Evolutionary conservation across 257 asterid species (phyloP).

Genomic region (Scutellaria galericulata): DNA sequence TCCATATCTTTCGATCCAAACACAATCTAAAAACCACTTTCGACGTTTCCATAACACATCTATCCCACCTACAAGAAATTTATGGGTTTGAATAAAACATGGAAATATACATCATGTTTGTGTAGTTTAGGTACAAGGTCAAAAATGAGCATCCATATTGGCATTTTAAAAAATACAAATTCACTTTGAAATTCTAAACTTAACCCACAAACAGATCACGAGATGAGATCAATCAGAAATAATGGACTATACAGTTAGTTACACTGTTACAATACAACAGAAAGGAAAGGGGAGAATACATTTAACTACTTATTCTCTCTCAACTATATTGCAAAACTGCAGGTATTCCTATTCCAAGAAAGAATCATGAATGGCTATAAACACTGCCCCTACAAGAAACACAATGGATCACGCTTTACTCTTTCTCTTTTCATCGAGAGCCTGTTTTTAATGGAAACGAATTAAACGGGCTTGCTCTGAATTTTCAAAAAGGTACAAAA

Average conservation of each 20-base stretch:
- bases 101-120: background rate
- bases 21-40: too few relatives aligned
- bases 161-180: slow-evolving; percentile 22
- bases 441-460: slow-evolving; percentile 47
- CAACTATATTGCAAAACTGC: slow-evolving; percentile 49
- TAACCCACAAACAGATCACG: background rate
- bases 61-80: background rate
- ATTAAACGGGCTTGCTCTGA: background rate
- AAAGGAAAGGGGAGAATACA: slow-evolving; percentile 10
- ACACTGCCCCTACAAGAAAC: slow-evolving; percentile 42
- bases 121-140: slow-evolving; percentile 14
- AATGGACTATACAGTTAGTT: slow-evolving; percentile 44
- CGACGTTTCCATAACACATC: too few relatives aligned
- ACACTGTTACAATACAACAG: slow-evolving; percentile 39
- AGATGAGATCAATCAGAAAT: slow-evolving; percentile 13
- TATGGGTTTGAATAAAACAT: background rate
- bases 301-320: slow-evolving; percentile 40
- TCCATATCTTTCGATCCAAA: too few relatives aligned
- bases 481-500: background rate
- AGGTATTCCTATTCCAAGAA: slow-evolving; percentile 50
- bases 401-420: slow-evolving; percentile 54
- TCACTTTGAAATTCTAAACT: slow-evolving; percentile 26
- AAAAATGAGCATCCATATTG: slow-evolving; percentile 27
- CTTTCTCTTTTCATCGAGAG: slow-evolving; percentile 85
- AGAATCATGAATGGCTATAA: slow-evolving; percentile 64